A percentile compares a stretch with the other conserved stretches of the same genome.
Conservation (phyloP, 495 filamentous ascomycete genomes). For the Tuber calosporum region DNA sequence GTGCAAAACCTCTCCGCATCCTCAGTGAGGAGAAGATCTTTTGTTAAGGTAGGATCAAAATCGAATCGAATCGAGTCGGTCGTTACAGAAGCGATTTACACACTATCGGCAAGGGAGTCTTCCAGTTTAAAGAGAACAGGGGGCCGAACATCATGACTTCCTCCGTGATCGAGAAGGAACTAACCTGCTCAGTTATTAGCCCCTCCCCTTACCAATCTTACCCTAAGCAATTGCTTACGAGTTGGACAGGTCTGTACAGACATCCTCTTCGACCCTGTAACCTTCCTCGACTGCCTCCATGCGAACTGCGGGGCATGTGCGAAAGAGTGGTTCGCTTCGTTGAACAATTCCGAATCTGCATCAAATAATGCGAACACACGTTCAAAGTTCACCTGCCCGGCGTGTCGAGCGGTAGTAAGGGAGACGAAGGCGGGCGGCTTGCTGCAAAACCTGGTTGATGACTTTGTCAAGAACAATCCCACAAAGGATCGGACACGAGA, state of each 20-base stretch:
- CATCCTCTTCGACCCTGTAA: slow-evolving; percentile 88
- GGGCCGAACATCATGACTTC: slow-evolving; percentile 27
- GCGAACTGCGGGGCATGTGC: slow-evolving; percentile 92
- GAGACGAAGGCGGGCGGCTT: slow-evolving; percentile 77
- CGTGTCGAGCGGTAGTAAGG: slow-evolving; percentile 77
- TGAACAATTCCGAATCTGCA: slow-evolving; percentile 41
- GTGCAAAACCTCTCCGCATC: background rate
- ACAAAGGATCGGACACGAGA: slow-evolving; percentile 55
- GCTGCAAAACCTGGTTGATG: slow-evolving; percentile 73
- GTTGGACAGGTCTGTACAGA: slow-evolving; percentile 83
- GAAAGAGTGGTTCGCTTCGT: slow-evolving; percentile 82
- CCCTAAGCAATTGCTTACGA: slow-evolving; percentile 10
- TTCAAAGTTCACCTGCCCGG: slow-evolving; percentile 74
- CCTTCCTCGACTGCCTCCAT: slow-evolving; percentile 93
- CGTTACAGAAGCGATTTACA: background rate
- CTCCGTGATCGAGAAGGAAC: slow-evolving; percentile 64
- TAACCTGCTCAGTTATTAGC: slow-evolving; percentile 77
- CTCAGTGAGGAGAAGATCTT: background rate
- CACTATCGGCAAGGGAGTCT: background rate
- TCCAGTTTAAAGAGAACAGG: background rate
- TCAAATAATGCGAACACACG: slow-evolving; percentile 45
- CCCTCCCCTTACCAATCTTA: slow-evolving; percentile 21
- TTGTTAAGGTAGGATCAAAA: background rate
- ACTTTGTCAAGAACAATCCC: slow-evolving; percentile 69
- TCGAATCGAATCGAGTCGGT: background rate